phyloP scores from a whole-genome alignment of 164 flowering plant genomes.

The Hamamelis virginiana region DNA sequence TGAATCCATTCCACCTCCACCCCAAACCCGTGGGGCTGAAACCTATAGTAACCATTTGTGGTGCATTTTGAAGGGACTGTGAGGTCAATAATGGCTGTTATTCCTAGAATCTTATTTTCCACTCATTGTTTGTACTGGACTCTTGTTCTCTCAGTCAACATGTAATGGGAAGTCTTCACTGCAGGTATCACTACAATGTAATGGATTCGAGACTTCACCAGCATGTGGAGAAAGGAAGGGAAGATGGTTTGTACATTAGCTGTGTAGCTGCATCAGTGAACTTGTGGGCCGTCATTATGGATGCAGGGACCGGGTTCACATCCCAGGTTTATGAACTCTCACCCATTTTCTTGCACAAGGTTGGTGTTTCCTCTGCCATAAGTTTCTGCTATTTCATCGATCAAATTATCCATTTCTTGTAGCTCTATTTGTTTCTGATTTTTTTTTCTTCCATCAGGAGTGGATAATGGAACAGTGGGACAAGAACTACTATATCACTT shows the following conservation, averaged over 20 bases:
- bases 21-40: no score
- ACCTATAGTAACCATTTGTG: no score
- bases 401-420: neutral
- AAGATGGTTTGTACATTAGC: conserved; percentile 55
- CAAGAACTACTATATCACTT: conserved; percentile 52
- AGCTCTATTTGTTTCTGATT: neutral
- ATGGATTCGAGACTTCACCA: conserved; percentile 41
- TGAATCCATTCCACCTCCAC: no score
- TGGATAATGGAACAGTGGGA: conserved; percentile 69
- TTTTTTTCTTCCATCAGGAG: conserved; percentile 28
- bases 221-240: conserved; percentile 54
- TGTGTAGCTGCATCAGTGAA: conserved; percentile 46
- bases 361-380: conserved; percentile 7
- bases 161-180: neutral
- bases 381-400: conserved; percentile 2
- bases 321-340: conserved; percentile 55
- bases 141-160: neutral
- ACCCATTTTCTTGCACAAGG: conserved; percentile 49
- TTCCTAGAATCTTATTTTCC: neutral
- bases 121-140: neutral
- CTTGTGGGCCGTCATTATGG: conserved; percentile 64
- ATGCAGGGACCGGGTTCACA: conserved; percentile 59
- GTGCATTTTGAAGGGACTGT: no score
- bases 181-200: conserved; percentile 64
- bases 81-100: neutral